Evolutionary conservation across 1,139 yeast species (phyloP), one percentile per base, ranked within the genome.

Genomic region (Zygosaccharomyces sapae): DNA sequence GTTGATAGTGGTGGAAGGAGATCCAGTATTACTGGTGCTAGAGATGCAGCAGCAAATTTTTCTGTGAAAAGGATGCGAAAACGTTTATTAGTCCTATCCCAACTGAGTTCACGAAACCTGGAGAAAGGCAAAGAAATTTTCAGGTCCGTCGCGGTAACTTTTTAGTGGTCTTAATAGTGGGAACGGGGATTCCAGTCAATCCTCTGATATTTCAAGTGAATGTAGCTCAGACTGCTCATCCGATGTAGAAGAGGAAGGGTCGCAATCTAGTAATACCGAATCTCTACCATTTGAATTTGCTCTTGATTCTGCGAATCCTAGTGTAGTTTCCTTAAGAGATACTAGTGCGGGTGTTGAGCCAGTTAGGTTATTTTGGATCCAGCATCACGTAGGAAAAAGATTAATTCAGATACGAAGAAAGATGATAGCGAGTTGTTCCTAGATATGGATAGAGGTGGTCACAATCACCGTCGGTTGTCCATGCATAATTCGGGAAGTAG

Each of bases 201-300:
- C 54, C 4, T 51, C 54, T 18, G 49, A 48, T 10, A 43, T 50
- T 22, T 45, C 52, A 7, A 44, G 45, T n/a, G 49, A 48, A 13
- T 49, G 41, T 13, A 42, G 48, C n/a, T 49, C 53, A 10, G 46
- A 48, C 29, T 41, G 33, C 9, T 48, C 56, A 1, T 50, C 55
- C 4, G 48, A 41, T 18, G 39, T 48, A 16, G 49, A 45, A 19
- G 38, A 43, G 31, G 49, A 37, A 18, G 31, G 40, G 13, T 54
- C 47, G 33, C 48, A 37, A 27, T 45, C 44, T 5, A 56, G 63
- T 35, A 58, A 55, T 35, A 45, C 62, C 3, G 66, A 59, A 30
- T 62, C 66, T 1, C 40, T 60, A n/a, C 66, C 65, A 1, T 60
- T 55, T 49, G 54, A 57, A 22, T 54, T 54, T 41, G 62, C 57